Percentiles rank a stretch among this genome's conserved stretches.
phyloP scores from a whole-genome alignment of 202 grass and related monocot genomes.

The Setaria viridis region DNA sequence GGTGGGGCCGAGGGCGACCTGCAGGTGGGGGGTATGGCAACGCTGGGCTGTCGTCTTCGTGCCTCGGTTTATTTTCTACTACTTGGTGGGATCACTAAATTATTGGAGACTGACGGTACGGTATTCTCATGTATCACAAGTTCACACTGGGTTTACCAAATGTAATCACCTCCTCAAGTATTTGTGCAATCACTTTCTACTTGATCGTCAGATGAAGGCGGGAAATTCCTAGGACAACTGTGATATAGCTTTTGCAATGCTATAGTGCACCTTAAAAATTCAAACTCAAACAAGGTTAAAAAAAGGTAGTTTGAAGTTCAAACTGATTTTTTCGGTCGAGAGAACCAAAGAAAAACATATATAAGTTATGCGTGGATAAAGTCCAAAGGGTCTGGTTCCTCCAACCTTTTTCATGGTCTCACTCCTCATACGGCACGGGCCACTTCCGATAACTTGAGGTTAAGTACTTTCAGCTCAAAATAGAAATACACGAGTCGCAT shows the following conservation, averaged over 20 bases:
- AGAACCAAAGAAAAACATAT: background rate
- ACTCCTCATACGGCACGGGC: background rate
- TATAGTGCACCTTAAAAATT: background rate
- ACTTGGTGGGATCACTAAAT: slow-evolving; percentile 4
- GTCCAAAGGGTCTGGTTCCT: background rate
- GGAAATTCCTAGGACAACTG: background rate
- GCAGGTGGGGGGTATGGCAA: background rate
- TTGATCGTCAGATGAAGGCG: background rate
- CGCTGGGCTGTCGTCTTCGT: slow-evolving; percentile 7
- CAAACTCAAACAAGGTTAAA: background rate
- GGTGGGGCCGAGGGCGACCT: background rate
- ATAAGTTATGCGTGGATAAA: too few species aligned
- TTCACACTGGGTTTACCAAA: background rate
- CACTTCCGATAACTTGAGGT: too few species aligned
- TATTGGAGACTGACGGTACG: background rate
- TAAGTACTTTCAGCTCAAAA: too few species aligned
- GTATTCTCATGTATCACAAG: background rate
- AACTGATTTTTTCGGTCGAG: background rate
- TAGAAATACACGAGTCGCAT: too few species aligned
- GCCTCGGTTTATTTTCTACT: background rate
- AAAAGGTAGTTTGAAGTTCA: background rate
- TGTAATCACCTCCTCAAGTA: background rate
- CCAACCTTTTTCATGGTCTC: background rate
- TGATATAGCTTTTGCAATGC: background rate
- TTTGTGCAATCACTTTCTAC: background rate